Base-by-base conservation (phyloP, 225 moss, liverwort and hornwort species). In the Lunularia cruciata region DNA sequence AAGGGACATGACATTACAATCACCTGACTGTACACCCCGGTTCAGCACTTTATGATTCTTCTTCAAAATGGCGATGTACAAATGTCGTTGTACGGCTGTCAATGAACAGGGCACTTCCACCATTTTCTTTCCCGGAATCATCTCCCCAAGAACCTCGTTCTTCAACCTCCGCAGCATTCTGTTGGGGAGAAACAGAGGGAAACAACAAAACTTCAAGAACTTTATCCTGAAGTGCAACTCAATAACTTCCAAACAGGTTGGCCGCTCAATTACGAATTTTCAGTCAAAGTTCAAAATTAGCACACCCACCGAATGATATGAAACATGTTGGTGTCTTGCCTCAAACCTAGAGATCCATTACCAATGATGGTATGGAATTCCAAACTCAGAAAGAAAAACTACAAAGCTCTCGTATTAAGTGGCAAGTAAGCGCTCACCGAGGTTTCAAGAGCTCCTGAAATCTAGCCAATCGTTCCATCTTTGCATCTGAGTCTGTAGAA, bases 151-250 rank as follows among this genome's bases (percentile, higher is more conserved):
- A 37, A 90, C 90, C 76, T 89, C 87, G 56, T 75, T 67, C 80
- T 91, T 94, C 78, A 89, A 55, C 74, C 94, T 91, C 70, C 94
- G 84, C 67, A 94, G 71, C 87, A 94, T 94, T 78, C 94, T 94
- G 72, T n/a, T 18, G 39, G 5, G 15, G 16, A 8, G 61, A 37
- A 3, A 48, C 36, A 23, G 36, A 23, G 19, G 23, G 16, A 46
- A 32, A 32, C 36, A 37, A 37, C 36, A 10, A 57, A 8, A 10
- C 3, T n/a, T n/a, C 0, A 8, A n/a, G 60, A 9, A 15, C 35
- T 22, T 11, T 37, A 20, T 60, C 8, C 37, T 22, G 13, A 28
- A 20, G 28, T 54, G 1, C 51, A 4, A 18, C 10, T 18, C 1
- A 51, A 25, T n/a, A n/a, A n/a, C n/a, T n/a, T n/a, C n/a, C n/a